Evolutionary conservation across 2,329 filamentous ascomycete genomes (phyloP).

Genomic region (Cercospora brassicicola): DNA sequence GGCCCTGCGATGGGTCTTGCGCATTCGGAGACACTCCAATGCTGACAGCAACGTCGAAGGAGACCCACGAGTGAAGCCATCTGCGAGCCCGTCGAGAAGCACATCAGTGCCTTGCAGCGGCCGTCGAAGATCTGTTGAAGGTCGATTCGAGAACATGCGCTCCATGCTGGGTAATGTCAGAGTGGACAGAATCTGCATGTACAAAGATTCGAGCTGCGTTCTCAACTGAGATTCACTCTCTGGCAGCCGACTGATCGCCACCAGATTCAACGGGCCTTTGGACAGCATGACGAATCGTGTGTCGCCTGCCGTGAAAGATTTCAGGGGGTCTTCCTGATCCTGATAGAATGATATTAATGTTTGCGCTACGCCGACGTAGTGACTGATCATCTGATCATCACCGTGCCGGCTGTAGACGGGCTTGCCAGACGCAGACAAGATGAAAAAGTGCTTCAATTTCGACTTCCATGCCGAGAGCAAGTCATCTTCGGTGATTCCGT

Average conservation of each 20-base stretch:
- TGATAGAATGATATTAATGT: constrained; percentile 98
- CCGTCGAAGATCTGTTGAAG: constrained; percentile 88
- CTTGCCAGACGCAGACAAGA: constrained; percentile 92
- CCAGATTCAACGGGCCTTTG: constrained; percentile 84
- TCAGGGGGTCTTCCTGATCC: constrained; percentile 71
- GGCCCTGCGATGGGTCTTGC: constrained; percentile 78
- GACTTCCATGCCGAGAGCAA: constrained; percentile 77
- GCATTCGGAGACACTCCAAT: constrained; percentile 86
- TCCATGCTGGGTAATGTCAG: constrained; percentile 83
- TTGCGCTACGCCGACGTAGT: constrained; percentile 91
- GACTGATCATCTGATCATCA: constrained; percentile 83
- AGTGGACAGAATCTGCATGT: constrained; percentile 97
- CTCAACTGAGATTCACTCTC: constrained; percentile 88
- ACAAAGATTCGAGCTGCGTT: constrained; percentile 85
- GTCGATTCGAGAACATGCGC: constrained; percentile 82
- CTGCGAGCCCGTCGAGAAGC: constrained; percentile 84
- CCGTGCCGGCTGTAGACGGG: constrained; percentile 96
- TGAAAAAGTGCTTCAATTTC: constrained; percentile 96
- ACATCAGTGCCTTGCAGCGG: constrained; percentile 90
- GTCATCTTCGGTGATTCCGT: constrained; percentile 56
- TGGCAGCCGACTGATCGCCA: constrained; percentile 87
- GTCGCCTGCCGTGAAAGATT: constrained; percentile 81
- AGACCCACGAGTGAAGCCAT: constrained; percentile 91
- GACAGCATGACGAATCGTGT: constrained; percentile 83
- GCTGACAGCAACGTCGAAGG: constrained; percentile 84